Evolutionary conservation across 768 basidiomycete genomes (phyloP), one percentile per base, ranked within the genome.

Genomic region (Leccinum longicurvipes): DNA sequence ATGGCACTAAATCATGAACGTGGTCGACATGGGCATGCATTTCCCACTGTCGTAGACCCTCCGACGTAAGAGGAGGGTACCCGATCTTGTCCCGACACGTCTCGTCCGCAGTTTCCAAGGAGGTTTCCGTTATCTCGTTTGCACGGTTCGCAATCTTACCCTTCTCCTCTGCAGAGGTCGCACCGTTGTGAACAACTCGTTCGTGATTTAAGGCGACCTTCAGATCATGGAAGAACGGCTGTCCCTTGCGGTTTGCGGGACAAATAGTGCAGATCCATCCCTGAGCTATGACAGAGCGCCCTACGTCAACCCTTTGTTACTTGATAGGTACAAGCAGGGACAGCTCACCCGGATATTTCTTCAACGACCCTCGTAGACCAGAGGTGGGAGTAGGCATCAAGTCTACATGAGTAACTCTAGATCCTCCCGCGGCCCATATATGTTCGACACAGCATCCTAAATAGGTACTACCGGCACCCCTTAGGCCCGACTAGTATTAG

Each of bases 1-100:
- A 83, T 3, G 78, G 77, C 31, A 84, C 75, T 60, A 81, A 60
- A 62, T 82, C 80, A 34, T 69, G 67, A 23, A 81, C 73, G 11
- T 77, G 72, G 56, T 82, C 80, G n/a, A 81, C 74, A 47, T 71
- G 74, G 6, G 61, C 60, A 25, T 70, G 62, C 64, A 67, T 67
- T 25, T 64, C 68, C 67, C 64, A 66, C 39, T 63, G 59, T 3
- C 63, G 63, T 6, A 71, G 62, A 8, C 65, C 64, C 31, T 67
- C 69, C 60, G 57, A 63, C 12, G 66, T 72, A 58, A 65, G 68
- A 54, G 58, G 73, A 32, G 56, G 57, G 61, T 68, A 52, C 56
- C 62, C 60, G 59, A 66, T 55, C 64, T 69, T 29, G 71, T 57
- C 63, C 74, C 72, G 58, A 64, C 69, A 34, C 23, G 55, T 24